phyloP scores from a whole-genome alignment of 2,329 filamentous ascomycete species.

The Sphaerulina vaccinii region DNA sequence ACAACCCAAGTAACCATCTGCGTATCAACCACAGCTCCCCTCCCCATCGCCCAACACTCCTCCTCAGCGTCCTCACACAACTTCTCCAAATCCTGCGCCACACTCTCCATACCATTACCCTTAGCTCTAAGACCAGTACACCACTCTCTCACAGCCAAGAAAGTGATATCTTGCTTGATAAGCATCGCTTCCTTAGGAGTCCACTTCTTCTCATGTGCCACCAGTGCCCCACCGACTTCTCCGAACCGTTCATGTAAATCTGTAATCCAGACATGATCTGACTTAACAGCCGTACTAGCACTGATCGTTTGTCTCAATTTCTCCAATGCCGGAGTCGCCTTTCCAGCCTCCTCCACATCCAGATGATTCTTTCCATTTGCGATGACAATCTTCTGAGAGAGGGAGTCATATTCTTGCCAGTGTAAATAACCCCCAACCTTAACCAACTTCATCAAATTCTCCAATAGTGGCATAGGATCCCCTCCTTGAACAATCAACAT shows the following conservation, averaged over 20 bases:
- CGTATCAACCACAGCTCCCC: conserved; percentile 15
- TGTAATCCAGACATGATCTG: conserved; percentile 8
- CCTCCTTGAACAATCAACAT: conserved; percentile 20
- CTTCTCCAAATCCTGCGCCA: conserved; percentile 15
- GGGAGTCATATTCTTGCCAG: conserved; percentile 27
- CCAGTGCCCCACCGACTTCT: conserved; percentile 13
- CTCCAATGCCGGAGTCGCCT: not conserved
- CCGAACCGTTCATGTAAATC: conserved; percentile 12
- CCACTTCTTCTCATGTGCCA: conserved; percentile 16
- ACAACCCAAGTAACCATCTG: conserved; percentile 27
- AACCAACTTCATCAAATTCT: conserved; percentile 21
- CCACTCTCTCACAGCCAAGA: conserved; percentile 21
- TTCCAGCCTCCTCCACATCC: no score
- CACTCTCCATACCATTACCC: conserved; percentile 5
- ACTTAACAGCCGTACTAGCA: not conserved
- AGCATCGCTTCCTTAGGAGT: conserved; percentile 13
- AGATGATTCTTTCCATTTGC: no score
- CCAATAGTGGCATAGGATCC: conserved; percentile 25
- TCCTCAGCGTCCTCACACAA: conserved; percentile 16
- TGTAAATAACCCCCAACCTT: conserved; percentile 29
- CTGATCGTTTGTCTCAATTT: not conserved
- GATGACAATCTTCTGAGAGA: conserved; percentile 11
- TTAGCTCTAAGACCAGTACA: conserved; percentile 15
- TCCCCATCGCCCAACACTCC: conserved; percentile 19
- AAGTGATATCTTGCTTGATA: conserved; percentile 24